A percentile compares a stretch with the other conserved stretches of the same genome.
Conservation (phyloP, 257 asterid genomes). For the Nicotiana sylvestris region DNA sequence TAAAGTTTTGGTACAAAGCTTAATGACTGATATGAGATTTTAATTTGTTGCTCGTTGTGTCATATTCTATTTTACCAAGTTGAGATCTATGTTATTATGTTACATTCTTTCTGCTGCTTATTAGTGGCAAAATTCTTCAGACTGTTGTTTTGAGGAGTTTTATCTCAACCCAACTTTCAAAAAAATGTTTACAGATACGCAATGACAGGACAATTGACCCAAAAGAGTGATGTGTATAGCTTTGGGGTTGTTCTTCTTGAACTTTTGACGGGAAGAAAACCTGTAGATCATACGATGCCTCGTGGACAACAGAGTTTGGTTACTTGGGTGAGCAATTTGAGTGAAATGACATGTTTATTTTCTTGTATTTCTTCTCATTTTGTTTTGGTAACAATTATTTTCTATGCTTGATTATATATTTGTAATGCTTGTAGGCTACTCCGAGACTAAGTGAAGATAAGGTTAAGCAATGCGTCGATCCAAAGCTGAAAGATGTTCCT, state of each 20-base stretch:
- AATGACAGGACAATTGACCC: constrained; percentile 93
- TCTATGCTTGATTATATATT: background rate
- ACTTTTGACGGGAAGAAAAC: constrained; percentile 89
- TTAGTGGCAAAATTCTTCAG: background rate
- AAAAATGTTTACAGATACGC: constrained; percentile 55
- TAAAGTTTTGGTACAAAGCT: background rate
- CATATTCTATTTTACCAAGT: background rate
- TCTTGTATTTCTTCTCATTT: background rate
- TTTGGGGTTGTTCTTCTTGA: constrained; percentile 89
- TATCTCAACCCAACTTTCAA: background rate
- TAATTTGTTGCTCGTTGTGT: background rate
- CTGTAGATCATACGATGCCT: constrained; percentile 93
- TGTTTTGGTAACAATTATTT: background rate
- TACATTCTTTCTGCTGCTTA: background rate
- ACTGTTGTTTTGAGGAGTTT: background rate
- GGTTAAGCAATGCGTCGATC: constrained; percentile 86
- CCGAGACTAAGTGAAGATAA: constrained; percentile 90
- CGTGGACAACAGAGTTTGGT: constrained; percentile 94
- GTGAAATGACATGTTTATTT: background rate
- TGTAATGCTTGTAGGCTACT: constrained; percentile 52
- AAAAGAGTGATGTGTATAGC: constrained; percentile 90
- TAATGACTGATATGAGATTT: background rate
- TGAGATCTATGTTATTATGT: background rate
- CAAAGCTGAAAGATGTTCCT: constrained; percentile 75
- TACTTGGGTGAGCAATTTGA: constrained; percentile 63